Base-by-base conservation (phyloP, 257 asterid genomes). In the Linaria vulgaris region DNA sequence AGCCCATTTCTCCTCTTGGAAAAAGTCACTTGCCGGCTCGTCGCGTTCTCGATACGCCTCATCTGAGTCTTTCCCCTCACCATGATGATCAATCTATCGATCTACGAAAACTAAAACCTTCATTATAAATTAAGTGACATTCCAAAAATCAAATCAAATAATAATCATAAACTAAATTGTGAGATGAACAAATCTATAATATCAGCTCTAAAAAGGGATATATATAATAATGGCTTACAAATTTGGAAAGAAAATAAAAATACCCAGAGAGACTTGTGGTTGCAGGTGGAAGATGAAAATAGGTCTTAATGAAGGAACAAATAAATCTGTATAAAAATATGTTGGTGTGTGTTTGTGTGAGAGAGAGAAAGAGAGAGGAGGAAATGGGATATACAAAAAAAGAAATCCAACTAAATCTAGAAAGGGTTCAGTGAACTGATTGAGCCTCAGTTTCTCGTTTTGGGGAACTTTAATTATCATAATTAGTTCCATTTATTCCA, bases 1-100 rank as follows among this genome's bases (percentile, higher is more conserved):
- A 80, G 62, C 11, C 85, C 85, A 63, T 74, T 80, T 77, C 85
- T 57, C 24, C 85, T 64, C 74, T 80, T 80, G 12, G 85, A 80
- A 76, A 80, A 80, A 21, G 85, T 77, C 23, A 80, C 85, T 67
- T 80, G 85, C 56, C 85, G 62, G 61, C 85, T 80, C 17, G 85
- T 77, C 13, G 80, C 85, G 73, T 80, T 77, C 52, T 80, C 85
- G 45, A 80, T 80, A 44, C 78, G 82, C 82, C 85, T 69, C 82
- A 80, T 68, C 73, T 80, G 71, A n/a, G 85, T 80, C 37, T 80
- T 80, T 21, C 85, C 85, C 52, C 85, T 68, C 70, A 77, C 85
- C 85, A 80, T 80, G 45, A 66, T 27, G 17, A 12, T 1, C 9
- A 0, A 16, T 43, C 16, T 1, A 9, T 13, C 13, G 9, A 7